Conservation (phyloP, 2,329 filamentous ascomycete species). For the Fusarium incarnatum region DNA sequence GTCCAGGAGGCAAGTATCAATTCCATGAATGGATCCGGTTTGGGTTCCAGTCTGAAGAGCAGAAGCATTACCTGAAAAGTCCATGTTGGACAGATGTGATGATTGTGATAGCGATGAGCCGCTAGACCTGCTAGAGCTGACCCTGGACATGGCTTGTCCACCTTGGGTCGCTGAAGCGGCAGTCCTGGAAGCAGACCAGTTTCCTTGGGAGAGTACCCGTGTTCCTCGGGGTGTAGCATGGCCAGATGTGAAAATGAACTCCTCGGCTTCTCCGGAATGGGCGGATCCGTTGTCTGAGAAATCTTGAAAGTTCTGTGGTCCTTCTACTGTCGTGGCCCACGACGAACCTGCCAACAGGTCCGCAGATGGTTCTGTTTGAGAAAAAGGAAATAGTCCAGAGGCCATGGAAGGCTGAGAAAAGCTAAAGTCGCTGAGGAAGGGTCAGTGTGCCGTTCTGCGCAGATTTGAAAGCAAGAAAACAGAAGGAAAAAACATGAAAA, state of each 20-base stretch:
- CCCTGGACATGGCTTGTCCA: slow-evolving; percentile 56
- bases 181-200: slow-evolving; percentile 60
- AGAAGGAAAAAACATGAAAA: slow-evolving; percentile 47
- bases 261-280: slow-evolving; percentile 65
- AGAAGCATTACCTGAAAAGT: slow-evolving; percentile 63
- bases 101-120: slow-evolving; percentile 62
- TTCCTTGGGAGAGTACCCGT: slow-evolving; percentile 56
- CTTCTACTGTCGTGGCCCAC: slow-evolving; percentile 69
- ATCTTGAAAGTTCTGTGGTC: slow-evolving; percentile 69
- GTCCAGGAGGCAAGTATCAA: slow-evolving; percentile 65
- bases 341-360: slow-evolving; percentile 66
- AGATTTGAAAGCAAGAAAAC: slow-evolving; percentile 49
- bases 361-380: slow-evolving; percentile 69
- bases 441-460: slow-evolving; percentile 69
- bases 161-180: slow-evolving; percentile 48
- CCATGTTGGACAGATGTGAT: slow-evolving; percentile 63
- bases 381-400: slow-evolving; percentile 67
- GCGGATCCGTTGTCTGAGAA: slow-evolving; percentile 63
- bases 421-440: slow-evolving; percentile 66
- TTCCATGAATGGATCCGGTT: slow-evolving; percentile 57
- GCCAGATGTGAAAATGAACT: slow-evolving; percentile 66
- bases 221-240: slow-evolving; percentile 65
- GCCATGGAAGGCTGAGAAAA: slow-evolving; percentile 64
- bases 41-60: slow-evolving; percentile 57
- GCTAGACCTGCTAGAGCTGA: slow-evolving; percentile 54